Evolutionary conservation across 306 rosid genomes (phyloP).

Genomic region (Acacia acuminata): DNA sequence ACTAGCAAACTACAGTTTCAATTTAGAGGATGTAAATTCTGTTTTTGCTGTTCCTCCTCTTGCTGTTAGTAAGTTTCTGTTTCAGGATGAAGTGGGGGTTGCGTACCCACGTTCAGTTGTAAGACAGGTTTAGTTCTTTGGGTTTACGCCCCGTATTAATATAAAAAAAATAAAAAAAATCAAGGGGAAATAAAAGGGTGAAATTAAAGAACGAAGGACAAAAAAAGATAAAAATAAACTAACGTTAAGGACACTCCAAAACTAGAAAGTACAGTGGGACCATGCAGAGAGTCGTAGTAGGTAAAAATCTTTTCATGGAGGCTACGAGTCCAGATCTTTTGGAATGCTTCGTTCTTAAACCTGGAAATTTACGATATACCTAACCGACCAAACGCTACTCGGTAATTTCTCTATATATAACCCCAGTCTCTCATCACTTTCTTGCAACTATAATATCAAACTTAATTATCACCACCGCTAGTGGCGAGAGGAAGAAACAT

Average conservation of each 20-base stretch:
- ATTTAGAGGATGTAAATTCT: no score
- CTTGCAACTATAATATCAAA: background rate
- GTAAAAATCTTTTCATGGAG: constrained; percentile 13
- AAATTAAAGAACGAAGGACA: background rate
- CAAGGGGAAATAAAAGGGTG: no score
- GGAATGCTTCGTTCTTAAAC: constrained; percentile 34
- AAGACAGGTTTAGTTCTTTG: no score
- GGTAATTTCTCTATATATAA: constrained; percentile 14
- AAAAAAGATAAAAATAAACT: constrained; percentile 14
- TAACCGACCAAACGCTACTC: constrained; percentile 40
- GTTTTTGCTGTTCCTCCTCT: no score
- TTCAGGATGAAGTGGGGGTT: no score
- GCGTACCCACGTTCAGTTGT: no score
- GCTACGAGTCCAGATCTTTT: background rate
- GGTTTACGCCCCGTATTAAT: no score
- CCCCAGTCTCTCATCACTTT: constrained; percentile 14
- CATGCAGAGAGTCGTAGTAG: constrained; percentile 37
- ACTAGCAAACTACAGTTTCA: no score
- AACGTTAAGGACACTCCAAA: constrained; percentile 43
- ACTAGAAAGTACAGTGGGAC: constrained; percentile 29
- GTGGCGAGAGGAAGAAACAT: background rate
- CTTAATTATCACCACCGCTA: background rate
- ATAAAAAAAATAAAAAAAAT: no score
- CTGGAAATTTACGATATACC: constrained; percentile 13
- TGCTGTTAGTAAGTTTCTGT: no score